phyloP scores from a whole-genome alignment of 179 eudicot genomes.

The Actinidia polygama region DNA sequence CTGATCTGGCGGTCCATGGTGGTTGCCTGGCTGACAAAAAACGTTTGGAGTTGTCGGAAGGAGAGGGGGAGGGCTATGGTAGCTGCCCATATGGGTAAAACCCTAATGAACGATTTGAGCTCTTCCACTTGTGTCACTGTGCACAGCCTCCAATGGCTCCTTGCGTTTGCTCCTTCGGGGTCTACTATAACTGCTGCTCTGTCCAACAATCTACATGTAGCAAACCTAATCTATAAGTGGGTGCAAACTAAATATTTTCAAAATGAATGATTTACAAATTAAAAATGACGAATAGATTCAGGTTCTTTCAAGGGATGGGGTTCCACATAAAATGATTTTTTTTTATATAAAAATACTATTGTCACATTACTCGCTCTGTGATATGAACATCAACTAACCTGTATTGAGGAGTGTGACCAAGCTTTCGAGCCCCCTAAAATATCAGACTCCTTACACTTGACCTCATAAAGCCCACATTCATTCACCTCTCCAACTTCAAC shows the following conservation, averaged over 20 bases:
- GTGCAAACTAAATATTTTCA: too few relatives aligned
- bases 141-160: constrained; percentile 53
- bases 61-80: constrained; percentile 57
- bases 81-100: constrained; percentile 64
- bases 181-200: constrained; percentile 56
- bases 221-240: not conserved
- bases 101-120: constrained; percentile 50
- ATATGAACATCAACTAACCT: not conserved
- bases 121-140: constrained; percentile 74
- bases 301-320: too few relatives aligned
- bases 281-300: too few relatives aligned
- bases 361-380: not conserved
- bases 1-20: constrained; percentile 51
- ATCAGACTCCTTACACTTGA: not conserved
- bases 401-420: not conserved
- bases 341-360: too few relatives aligned
- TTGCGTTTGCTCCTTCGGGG: constrained; percentile 28
- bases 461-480: constrained; percentile 5
- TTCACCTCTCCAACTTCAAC: not conserved
- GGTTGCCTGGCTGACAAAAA: constrained; percentile 61
- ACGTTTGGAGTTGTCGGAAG: constrained; percentile 46
- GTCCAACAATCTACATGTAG: constrained; percentile 53
- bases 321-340: too few relatives aligned
- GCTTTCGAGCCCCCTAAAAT: not conserved
- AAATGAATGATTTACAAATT: too few relatives aligned